Percentiles rank a stretch among this genome's conserved stretches.
These are phyloP conservation scores for Capsicum rhomboideum DNA, from an alignment of 257 asterid genomes.

Conservation along the genomic window DNA sequence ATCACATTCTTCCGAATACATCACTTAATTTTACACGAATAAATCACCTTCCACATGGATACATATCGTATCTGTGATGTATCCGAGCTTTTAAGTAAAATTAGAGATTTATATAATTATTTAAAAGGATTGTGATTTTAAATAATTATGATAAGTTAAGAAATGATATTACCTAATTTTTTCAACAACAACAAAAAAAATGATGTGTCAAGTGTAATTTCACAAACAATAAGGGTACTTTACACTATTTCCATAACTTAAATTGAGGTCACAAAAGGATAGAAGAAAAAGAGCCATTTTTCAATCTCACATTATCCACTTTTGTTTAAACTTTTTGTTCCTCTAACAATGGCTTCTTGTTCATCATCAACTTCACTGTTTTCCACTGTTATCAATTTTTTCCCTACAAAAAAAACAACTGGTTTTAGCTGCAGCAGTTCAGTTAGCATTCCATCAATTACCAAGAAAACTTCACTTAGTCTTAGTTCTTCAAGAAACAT, in stretches of 20 bases:
- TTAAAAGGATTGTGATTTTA: no score
- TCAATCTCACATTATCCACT: conserved; percentile 7
- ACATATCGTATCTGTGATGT: no score
- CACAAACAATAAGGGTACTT: background rate
- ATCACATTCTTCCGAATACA: no score
- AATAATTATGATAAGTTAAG: no score
- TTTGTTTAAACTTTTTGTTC: no score
- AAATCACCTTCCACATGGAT: no score
- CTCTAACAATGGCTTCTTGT: conserved; percentile 18
- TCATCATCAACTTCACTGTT: conserved; percentile 4
- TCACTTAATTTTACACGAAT: no score
- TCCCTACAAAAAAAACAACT: conserved; percentile 20
- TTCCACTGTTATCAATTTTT: background rate
- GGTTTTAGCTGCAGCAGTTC: conserved; percentile 20
- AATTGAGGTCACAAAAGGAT: conserved; percentile 4
- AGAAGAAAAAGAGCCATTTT: background rate
- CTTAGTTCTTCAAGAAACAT: conserved; percentile 49
- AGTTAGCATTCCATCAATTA: conserved; percentile 9
- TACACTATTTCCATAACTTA: background rate
- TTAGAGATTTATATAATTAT: no score
- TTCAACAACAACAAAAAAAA: no score
- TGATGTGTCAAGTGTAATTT: background rate
- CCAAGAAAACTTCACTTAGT: conserved; percentile 28
- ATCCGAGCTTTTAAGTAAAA: no score
- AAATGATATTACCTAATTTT: no score